Percentiles rank a stretch among this genome's conserved stretches.
phyloP scores from a whole-genome alignment of 345 rosid genomes.

The Aurinia saxatilis region DNA sequence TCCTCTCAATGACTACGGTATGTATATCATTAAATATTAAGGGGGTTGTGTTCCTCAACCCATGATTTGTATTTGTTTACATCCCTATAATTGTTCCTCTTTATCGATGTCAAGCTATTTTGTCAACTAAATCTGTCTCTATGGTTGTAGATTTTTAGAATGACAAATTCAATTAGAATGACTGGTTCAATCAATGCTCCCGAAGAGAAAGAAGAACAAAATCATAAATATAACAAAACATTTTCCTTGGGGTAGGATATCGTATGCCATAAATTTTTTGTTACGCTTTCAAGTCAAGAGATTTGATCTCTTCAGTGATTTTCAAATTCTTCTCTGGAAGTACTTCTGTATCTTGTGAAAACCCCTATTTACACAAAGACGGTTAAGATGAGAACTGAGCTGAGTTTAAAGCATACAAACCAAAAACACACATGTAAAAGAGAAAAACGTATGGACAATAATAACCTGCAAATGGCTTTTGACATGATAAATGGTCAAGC shows the following conservation, averaged over 20 bases:
- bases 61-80: no score
- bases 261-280: conserved; percentile 14
- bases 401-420: not conserved
- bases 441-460: not conserved
- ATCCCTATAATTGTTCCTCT: no score
- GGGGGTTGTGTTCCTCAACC: no score
- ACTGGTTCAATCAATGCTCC: conserved; percentile 32
- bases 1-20: no score
- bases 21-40: no score
- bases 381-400: not conserved
- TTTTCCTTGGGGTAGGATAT: not conserved
- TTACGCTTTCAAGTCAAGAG: conserved; percentile 74
- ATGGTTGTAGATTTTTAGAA: no score
- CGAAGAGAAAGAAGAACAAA: not conserved
- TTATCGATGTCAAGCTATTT: no score
- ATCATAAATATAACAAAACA: not conserved
- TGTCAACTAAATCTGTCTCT: no score
- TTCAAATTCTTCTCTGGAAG: conserved; percentile 44
- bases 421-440: not conserved
- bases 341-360: conserved; percentile 54
- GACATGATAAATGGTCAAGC: conserved; percentile 88
- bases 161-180: no score
- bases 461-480: conserved; percentile 94
- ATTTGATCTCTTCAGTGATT: conserved; percentile 50
- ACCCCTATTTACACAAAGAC: conserved; percentile 51